phyloP scores from a whole-genome alignment of 73 alveolate genomes.

The Tetrahymena malaccensis region DNA sequence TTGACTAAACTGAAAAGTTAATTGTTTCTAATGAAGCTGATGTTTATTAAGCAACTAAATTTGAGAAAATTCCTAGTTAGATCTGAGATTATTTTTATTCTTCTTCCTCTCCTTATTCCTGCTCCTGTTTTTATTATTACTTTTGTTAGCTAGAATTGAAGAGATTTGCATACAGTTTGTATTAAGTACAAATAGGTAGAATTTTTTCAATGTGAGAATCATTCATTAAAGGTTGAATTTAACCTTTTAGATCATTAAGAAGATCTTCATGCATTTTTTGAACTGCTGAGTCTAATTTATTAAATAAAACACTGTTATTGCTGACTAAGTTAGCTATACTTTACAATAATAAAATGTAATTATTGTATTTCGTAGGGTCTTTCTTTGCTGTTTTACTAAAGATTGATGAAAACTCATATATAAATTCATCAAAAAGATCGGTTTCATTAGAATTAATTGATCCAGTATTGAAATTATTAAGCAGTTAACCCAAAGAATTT shows the following conservation, averaged over 20 bases:
- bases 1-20: neutral
- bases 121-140: neutral
- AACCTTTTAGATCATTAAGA: neutral
- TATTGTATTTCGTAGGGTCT: neutral
- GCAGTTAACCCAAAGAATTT: neutral
- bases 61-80: neutral
- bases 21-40: neutral
- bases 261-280: neutral
- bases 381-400: neutral
- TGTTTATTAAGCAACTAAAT: neutral
- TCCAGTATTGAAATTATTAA: neutral
- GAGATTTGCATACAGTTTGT: neutral
- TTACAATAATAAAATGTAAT: neutral
- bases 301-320: neutral
- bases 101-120: neutral
- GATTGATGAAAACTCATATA: neutral
- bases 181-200: neutral
- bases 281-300: neutral
- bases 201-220: neutral
- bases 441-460: neutral
- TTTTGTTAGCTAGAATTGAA: neutral
- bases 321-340: neutral
- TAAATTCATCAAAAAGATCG: neutral
- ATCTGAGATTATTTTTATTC: neutral
- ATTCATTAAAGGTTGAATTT: neutral